Percentiles rank a stretch among this genome's conserved stretches.
These are phyloP conservation scores for Coemansia sp. DNA, from an alignment of 192 early-diverging fungal species.

Conservation along the genomic window DNA sequence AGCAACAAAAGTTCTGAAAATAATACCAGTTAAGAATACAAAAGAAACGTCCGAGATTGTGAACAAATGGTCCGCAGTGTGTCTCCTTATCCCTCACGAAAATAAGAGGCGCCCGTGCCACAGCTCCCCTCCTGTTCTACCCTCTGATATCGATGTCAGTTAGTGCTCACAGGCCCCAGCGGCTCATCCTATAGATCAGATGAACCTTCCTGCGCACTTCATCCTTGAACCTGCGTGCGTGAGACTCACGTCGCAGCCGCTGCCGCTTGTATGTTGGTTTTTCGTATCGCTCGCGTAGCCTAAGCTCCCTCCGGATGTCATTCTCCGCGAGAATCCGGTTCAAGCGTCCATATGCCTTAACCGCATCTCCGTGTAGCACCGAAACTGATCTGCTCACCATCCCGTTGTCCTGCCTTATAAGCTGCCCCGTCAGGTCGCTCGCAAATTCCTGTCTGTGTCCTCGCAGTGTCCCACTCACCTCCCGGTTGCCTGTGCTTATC, in stretches of 20 bases:
- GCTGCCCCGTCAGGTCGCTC: slow-evolving; percentile 6
- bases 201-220: slow-evolving; percentile 63
- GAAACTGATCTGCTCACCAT: slow-evolving; percentile 55
- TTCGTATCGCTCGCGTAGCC: slow-evolving; percentile 61
- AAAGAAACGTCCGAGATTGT: too few relatives aligned
- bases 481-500: background rate
- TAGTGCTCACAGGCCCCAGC: slow-evolving; percentile 29
- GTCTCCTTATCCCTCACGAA: too few relatives aligned
- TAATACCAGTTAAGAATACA: too few relatives aligned
- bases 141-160: too few relatives aligned
- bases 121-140: too few relatives aligned
- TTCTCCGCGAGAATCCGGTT: slow-evolving; percentile 60
- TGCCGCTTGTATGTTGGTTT: slow-evolving; percentile 66
- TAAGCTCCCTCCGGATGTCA: slow-evolving; percentile 59
- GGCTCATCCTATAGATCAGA: slow-evolving; percentile 65
- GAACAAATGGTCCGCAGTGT: too few relatives aligned
- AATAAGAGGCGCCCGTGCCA: too few relatives aligned
- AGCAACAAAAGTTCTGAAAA: too few relatives aligned
- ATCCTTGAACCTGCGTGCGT: slow-evolving; percentile 59
- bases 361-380: slow-evolving; percentile 38
- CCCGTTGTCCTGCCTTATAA: slow-evolving; percentile 1
- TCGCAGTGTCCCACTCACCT: slow-evolving; percentile 1
- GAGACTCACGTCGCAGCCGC: slow-evolving; percentile 57
- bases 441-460: slow-evolving; percentile 20
- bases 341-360: slow-evolving; percentile 58